phyloP scores from a whole-genome alignment of 495 filamentous ascomycete species.

The Bombardia bombarda region DNA sequence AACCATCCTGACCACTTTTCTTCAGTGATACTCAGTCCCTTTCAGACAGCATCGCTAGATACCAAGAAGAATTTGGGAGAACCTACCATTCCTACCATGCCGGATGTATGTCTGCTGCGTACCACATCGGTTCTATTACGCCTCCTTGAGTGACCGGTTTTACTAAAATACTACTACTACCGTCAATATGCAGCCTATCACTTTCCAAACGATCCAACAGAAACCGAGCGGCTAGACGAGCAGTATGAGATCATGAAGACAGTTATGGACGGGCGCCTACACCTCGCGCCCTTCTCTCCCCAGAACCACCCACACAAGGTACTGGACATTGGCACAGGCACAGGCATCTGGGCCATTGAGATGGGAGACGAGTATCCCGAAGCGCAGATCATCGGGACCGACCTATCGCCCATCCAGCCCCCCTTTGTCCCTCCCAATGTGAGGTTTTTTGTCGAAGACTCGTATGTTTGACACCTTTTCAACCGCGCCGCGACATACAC shows the following conservation, averaged over 20 bases:
- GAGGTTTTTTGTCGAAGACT: constrained; percentile 42
- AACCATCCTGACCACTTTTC: background rate
- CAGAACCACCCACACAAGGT: constrained; percentile 45
- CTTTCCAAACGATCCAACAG: constrained; percentile 53
- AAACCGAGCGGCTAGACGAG: constrained; percentile 45
- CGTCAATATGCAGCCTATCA: constrained; percentile 36
- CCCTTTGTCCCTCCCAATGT: constrained; percentile 33
- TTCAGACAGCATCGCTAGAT: constrained; percentile 35
- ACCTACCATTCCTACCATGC: constrained; percentile 53
- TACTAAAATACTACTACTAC: background rate
- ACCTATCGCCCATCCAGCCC: constrained; percentile 39
- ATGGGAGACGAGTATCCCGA: constrained; percentile 40
- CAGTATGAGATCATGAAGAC: constrained; percentile 55
- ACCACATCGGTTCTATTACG: background rate
- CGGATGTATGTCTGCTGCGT: constrained; percentile 22
- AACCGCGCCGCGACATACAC: background rate
- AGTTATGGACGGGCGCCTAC: constrained; percentile 42
- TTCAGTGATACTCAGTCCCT: constrained; percentile 26
- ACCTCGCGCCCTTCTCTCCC: constrained; percentile 45
- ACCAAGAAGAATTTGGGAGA: constrained; percentile 51
- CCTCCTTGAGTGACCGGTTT: background rate
- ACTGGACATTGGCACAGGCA: constrained; percentile 66
- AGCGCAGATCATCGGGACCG: constrained; percentile 31
- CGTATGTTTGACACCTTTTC: constrained; percentile 13
- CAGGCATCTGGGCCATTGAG: constrained; percentile 39